Evolutionary conservation across 805 yeast genomes (phyloP).

Genomic region (Candida golubevii): DNA sequence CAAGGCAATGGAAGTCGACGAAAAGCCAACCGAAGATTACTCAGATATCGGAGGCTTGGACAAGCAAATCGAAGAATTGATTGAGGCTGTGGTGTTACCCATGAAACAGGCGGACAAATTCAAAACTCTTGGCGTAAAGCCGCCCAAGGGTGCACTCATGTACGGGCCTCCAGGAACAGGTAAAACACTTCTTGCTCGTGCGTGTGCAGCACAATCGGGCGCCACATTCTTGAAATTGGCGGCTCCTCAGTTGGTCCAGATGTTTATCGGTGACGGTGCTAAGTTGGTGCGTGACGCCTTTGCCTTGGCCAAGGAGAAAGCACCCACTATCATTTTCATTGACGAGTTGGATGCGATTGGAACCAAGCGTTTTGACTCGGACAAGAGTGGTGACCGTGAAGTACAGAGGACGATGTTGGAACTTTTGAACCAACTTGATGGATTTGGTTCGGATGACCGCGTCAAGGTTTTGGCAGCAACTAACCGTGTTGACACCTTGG

Average conservation of each 20-base stretch:
- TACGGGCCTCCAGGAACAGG: constrained; percentile 23
- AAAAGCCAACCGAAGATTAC: constrained; percentile 95
- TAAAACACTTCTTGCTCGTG: constrained; percentile 21
- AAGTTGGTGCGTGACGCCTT: constrained; percentile 21
- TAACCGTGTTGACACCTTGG: constrained; percentile 20
- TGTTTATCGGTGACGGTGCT: constrained; percentile 22
- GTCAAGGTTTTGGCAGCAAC: constrained; percentile 34
- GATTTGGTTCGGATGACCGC: constrained; percentile 32
- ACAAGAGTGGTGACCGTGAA: constrained; percentile 21
- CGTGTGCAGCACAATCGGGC: constrained; percentile 20
- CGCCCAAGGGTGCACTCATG: constrained; percentile 22
- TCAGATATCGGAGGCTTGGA: constrained; percentile 98
- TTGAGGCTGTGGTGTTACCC: constrained; percentile 22
- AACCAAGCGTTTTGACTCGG: constrained; percentile 20
- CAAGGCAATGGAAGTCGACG: constrained; percentile 99
- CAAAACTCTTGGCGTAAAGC: constrained; percentile 19
- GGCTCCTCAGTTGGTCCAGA: constrained; percentile 21
- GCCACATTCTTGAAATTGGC: constrained; percentile 21
- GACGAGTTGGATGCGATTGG: constrained; percentile 22
- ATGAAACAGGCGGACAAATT: constrained; percentile 22
- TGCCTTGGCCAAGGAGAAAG: constrained; percentile 21
- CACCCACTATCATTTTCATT: constrained; percentile 21
- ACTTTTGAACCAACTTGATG: constrained; percentile 21
- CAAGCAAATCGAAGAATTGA: constrained; percentile 21
- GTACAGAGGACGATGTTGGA: constrained; percentile 22